Evolutionary conservation across 2,329 filamentous ascomycete species (phyloP).

Genomic region (Fusarium pilosicola): DNA sequence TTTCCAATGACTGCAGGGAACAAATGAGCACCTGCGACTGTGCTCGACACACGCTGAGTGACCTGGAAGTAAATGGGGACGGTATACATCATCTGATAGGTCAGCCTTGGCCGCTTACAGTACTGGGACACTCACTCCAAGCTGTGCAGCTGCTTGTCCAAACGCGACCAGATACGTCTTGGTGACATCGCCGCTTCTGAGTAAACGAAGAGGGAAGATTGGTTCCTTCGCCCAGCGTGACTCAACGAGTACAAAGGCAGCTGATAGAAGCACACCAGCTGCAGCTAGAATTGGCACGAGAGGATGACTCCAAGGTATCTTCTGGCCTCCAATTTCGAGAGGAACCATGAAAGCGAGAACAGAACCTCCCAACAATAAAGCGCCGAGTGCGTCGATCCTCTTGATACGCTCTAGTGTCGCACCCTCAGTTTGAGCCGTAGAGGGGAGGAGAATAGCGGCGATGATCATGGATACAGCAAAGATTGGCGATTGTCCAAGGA

Average conservation of each 20-base stretch:
- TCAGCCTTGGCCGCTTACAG: fast-evolving
- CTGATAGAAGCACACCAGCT: constrained; percentile 51
- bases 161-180: constrained; percentile 63
- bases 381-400: constrained; percentile 64
- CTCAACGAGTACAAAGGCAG: constrained; percentile 58
- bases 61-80: constrained; percentile 78
- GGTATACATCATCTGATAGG: constrained; percentile 61
- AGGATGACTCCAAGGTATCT: constrained; percentile 59
- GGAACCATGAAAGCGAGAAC: constrained; percentile 64
- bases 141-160: constrained; percentile 66
- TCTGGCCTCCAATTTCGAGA: constrained; percentile 63
- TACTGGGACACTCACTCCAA: constrained; percentile 1
- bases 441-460: neutral
- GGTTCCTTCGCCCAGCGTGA: constrained; percentile 61
- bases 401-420: neutral
- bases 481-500: constrained; percentile 41
- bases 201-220: constrained; percentile 66
- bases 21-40: constrained; percentile 68
- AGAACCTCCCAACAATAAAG: constrained; percentile 63
- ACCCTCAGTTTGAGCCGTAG: neutral
- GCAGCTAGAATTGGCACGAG: constrained; percentile 55
- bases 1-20: constrained; percentile 76
- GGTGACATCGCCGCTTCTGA: constrained; percentile 62
- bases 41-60: constrained; percentile 65
- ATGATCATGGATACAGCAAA: neutral